Evolutionary conservation across 345 rosid genomes (phyloP).

Genomic region (Aethionema arabicum): DNA sequence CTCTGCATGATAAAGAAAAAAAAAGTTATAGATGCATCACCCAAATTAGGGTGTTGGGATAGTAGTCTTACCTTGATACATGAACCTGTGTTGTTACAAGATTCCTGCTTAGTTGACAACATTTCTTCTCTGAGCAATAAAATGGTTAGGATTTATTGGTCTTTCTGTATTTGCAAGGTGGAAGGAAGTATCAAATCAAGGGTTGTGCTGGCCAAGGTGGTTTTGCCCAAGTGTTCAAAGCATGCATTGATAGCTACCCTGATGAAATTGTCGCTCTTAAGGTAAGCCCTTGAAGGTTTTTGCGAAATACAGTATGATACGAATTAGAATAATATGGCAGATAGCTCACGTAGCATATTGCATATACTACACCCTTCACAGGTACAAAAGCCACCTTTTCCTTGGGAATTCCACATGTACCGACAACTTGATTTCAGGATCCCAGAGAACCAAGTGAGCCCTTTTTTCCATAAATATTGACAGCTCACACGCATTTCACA

Average conservation of each 20-base stretch:
- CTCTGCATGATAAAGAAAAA: conserved; percentile 4
- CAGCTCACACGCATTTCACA: conserved; percentile 22
- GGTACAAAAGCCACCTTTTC: conserved; percentile 93
- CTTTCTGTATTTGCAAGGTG: conserved; percentile 50
- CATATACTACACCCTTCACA: conserved; percentile 37
- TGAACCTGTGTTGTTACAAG: background rate
- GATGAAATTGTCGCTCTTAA: conserved; percentile 85
- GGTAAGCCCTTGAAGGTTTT: conserved; percentile 41
- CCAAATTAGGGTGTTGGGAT: conserved; percentile 9
- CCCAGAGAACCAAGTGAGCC: conserved; percentile 56
- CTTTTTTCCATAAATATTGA: conserved; percentile 16
- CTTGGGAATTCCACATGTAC: conserved; percentile 97
- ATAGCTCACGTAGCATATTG: conserved; percentile 13
- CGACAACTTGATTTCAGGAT: conserved; percentile 86
- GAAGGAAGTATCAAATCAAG: conserved; percentile 87
- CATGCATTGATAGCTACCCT: conserved; percentile 57
- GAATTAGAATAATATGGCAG: conserved; percentile 11
- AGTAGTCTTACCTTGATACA: background rate
- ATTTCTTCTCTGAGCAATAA: conserved; percentile 18
- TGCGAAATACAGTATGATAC: conserved; percentile 4
- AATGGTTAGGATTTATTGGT: background rate
- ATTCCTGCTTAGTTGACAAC: background rate
- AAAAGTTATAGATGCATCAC: conserved; percentile 8
- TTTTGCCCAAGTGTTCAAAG: conserved; percentile 90
- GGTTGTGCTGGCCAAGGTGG: conserved; percentile 98